Conservation (phyloP, 345 rosid species). For the Brassica nigra region DNA sequence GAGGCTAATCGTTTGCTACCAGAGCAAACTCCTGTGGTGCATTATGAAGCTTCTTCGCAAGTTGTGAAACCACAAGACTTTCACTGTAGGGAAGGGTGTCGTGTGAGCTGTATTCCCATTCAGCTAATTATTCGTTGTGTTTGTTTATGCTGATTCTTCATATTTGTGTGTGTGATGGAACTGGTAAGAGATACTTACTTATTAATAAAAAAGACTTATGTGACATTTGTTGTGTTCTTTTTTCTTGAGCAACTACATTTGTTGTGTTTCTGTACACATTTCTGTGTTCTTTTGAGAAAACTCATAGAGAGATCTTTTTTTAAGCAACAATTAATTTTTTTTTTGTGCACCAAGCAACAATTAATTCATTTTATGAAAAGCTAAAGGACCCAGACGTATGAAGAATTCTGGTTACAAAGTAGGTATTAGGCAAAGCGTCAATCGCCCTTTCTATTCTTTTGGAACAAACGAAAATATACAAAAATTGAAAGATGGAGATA, state of each 20-base stretch:
- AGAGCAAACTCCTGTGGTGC: not conserved
- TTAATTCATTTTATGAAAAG: no score
- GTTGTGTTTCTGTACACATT: not conserved
- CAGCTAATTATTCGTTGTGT: not conserved
- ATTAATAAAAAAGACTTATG: not conserved
- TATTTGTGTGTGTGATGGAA: not conserved
- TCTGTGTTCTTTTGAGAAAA: not conserved
- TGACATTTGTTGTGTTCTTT: not conserved
- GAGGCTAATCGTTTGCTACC: constrained; percentile 10
- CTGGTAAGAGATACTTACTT: not conserved
- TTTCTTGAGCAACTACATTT: no score
- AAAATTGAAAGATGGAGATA: not conserved
- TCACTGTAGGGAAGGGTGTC: not conserved
- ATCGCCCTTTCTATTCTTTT: no score
- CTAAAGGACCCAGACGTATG: not conserved
- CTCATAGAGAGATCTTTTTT: not conserved
- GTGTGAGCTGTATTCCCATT: not conserved
- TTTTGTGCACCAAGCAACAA: no score
- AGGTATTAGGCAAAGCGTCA: not conserved
- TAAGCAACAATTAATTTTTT: not conserved
- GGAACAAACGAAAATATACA: no score
- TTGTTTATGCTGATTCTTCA: constrained; percentile 3
- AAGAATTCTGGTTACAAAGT: not conserved
- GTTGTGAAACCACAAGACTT: not conserved
- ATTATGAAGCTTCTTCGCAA: not conserved